Evolutionary conservation across 345 rosid genomes (phyloP).

Genomic region (Nasturtium officinale): DNA sequence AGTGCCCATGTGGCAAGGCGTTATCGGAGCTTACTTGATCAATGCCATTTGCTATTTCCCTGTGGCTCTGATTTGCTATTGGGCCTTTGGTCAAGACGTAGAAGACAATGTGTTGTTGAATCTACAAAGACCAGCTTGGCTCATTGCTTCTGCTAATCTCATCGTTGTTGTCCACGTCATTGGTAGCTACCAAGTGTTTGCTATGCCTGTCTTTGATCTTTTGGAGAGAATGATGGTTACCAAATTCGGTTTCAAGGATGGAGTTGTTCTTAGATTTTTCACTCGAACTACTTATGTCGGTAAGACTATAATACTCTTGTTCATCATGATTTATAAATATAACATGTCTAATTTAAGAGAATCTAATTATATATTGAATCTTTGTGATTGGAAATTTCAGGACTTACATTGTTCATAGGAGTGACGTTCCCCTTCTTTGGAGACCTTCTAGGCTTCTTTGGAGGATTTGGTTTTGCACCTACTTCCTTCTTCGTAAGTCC

Average conservation of each 20-base stretch:
- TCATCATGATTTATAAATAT: background rate
- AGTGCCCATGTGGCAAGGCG: conserved; percentile 95
- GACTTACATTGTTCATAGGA: conserved; percentile 79
- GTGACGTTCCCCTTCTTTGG: conserved; percentile 94
- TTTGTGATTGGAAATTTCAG: conserved; percentile 47
- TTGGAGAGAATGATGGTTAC: conserved; percentile 66
- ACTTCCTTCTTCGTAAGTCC: conserved; percentile 84
- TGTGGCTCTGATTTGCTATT: conserved; percentile 83
- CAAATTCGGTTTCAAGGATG: conserved; percentile 59
- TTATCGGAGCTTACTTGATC: conserved; percentile 69
- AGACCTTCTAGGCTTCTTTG: conserved; percentile 94
- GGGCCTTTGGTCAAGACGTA: conserved; percentile 84
- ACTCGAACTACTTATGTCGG: conserved; percentile 86
- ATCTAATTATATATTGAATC: background rate
- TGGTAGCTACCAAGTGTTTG: conserved; percentile 96
- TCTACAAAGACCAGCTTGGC: conserved; percentile 76
- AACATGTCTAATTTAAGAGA: background rate
- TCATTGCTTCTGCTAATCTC: conserved; percentile 87
- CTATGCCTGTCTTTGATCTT: conserved; percentile 90
- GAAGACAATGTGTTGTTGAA: conserved; percentile 72
- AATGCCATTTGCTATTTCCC: conserved; percentile 94
- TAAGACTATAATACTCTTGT: conserved; percentile 39
- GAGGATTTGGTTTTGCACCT: conserved; percentile 95
- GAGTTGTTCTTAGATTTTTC: conserved; percentile 59
- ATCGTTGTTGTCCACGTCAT: conserved; percentile 95